Percentiles rank a stretch among this genome's conserved stretches.
phyloP scores from a whole-genome alignment of 352 stramenopile genomes.

The Globisporangium canariense region DNA sequence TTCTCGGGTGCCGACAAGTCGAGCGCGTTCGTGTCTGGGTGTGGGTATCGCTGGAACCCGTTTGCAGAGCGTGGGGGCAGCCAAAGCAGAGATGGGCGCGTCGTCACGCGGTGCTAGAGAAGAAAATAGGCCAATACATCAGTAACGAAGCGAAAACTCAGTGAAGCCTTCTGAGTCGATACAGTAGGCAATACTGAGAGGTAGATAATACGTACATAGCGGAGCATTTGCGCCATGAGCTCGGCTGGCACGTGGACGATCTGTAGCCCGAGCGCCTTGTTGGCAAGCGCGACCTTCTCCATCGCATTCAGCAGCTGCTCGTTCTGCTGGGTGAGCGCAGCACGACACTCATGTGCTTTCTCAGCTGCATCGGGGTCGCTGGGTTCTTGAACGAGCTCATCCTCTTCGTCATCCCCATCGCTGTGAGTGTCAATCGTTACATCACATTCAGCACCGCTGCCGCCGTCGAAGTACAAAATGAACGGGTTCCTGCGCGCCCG shows the following conservation, averaged over 20 bases:
- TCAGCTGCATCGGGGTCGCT: neutral
- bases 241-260: constrained; percentile 27
- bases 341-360: neutral
- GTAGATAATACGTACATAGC: constrained; percentile 27
- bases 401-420: neutral
- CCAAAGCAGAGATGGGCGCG: constrained; percentile 52
- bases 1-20: constrained; percentile 30
- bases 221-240: constrained; percentile 21
- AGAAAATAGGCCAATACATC: constrained; percentile 7
- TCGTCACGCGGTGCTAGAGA: constrained; percentile 41
- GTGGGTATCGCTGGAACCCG: constrained; percentile 54
- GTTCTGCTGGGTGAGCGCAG: neutral
- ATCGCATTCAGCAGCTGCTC: neutral
- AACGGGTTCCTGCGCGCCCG: neutral
- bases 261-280: neutral
- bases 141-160: neutral
- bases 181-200: neutral
- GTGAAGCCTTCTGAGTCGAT: neutral
- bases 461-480: constrained; percentile 6
- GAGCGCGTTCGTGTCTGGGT: constrained; percentile 56
- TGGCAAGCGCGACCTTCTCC: neutral
- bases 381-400: neutral
- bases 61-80: constrained; percentile 36
- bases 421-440: neutral
- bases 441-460: neutral